Evolutionary conservation across 2,329 filamentous ascomycete genomes (phyloP).

Genomic region (Teratosphaeria gauchensis): DNA sequence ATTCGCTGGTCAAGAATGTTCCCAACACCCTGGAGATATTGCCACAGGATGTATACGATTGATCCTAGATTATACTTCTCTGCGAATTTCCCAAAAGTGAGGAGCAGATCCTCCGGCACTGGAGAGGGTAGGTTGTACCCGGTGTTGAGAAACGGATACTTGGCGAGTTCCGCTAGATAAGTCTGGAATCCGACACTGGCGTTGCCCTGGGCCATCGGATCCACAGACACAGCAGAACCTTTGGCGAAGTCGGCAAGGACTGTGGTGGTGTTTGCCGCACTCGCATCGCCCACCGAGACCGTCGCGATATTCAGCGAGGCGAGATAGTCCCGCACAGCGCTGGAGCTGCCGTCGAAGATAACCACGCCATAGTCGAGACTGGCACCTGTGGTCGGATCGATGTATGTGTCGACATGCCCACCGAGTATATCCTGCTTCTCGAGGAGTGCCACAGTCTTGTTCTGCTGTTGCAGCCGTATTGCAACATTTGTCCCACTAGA

Average conservation of each 20-base stretch:
- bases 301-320: not conserved
- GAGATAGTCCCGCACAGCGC: not conserved
- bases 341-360: slow-evolving; percentile 32
- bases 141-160: slow-evolving; percentile 25
- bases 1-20: slow-evolving; percentile 36
- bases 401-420: slow-evolving; percentile 42
- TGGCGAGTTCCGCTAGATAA: slow-evolving; percentile 21
- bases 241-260: slow-evolving; percentile 24
- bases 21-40: slow-evolving; percentile 35
- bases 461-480: slow-evolving; percentile 29
- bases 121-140: slow-evolving; percentile 38
- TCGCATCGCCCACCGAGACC: not conserved
- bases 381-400: slow-evolving; percentile 25
- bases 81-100: slow-evolving; percentile 41
- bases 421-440: slow-evolving; percentile 34
- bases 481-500: slow-evolving; percentile 33
- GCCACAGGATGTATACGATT: slow-evolving; percentile 33
- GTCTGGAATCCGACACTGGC: slow-evolving; percentile 8
- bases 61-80: slow-evolving; percentile 39
- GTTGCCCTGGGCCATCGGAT: slow-evolving; percentile 2
- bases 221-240: slow-evolving; percentile 1
- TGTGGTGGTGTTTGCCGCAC: slow-evolving; percentile 1
- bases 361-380: slow-evolving; percentile 31
- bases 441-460: slow-evolving; percentile 30
- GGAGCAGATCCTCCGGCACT: slow-evolving; percentile 38